Base-by-base conservation (phyloP, 192 early-diverging fungal species). In the Coemansia sp. region DNA sequence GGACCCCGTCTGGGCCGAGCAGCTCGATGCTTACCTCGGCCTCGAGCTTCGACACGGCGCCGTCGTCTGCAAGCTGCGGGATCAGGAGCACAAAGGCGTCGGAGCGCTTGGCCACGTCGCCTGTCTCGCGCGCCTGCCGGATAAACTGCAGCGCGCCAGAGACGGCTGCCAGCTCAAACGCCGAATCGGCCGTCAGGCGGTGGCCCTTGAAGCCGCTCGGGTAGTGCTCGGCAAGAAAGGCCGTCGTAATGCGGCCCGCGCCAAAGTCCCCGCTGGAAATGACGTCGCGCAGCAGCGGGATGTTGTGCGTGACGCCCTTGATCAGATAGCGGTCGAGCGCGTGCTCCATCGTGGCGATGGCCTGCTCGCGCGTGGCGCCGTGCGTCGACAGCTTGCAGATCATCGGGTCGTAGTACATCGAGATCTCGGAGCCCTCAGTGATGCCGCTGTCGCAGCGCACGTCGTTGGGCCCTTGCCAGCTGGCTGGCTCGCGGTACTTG, bases 381-480 rank as follows among this genome's bases (percentile, higher is more conserved):
- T 94, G 85, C n/a, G 92, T 92, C 56, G 85, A 89, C 18, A 98
- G 83, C 83, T 95, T 97, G 82, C 95, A 94, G 46, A 98, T 92
- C 80, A 98, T 85, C 32, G 95, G 94, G 66, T 98, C 95, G 74
- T 98, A 98, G 82, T 94, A 92, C 29, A 98, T 90, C n/a, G 84
- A 81, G 64, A 98, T 95, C 72, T 95, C 91, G n/a, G 86, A 87
- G 5, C 95, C 95, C 67, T 95, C 93, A 14, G 88, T 82, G 54
- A 95, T 86, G 28, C 95, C 95, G 67, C 90, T 93, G 76, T 98
- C 95, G 79, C 92, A 94, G n/a, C 95, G 87, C 29, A 93, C 87
- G 22, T 88, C 81, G 68, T 76, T 66, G 28, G 78, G 69, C 10
- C 63, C 74, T 24, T 24, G 10, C 54, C 60, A 53, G 19, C 51